Conservation (phyloP, 2,329 filamentous ascomycete genomes). For the Aureobasidium mangrovei region DNA sequence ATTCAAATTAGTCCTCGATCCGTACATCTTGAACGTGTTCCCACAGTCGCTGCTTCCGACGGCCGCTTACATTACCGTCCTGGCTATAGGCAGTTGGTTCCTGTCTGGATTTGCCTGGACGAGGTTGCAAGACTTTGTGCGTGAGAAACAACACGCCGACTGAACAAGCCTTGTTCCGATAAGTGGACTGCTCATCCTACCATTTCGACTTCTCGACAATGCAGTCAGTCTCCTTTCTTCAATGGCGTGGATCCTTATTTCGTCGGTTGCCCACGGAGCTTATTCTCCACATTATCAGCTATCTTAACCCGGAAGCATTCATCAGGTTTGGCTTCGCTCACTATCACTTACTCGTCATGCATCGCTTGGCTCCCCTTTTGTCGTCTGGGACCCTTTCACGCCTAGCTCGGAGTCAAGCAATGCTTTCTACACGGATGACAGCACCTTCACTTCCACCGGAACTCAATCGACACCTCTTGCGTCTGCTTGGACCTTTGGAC, state of each 20-base stretch:
- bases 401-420: neutral
- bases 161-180: slow-evolving; percentile 4
- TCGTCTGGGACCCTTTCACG: slow-evolving; percentile 22
- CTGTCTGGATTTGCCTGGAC: slow-evolving; percentile 39
- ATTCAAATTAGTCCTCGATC: slow-evolving; percentile 62
- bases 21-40: slow-evolving; percentile 69
- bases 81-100: slow-evolving; percentile 48
- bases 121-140: slow-evolving; percentile 18
- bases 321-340: slow-evolving; percentile 40
- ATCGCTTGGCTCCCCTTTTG: slow-evolving; percentile 29
- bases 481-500: slow-evolving; percentile 29
- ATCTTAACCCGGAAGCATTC: slow-evolving; percentile 32
- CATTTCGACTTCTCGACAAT: neutral
- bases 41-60: slow-evolving; percentile 70
- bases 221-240: slow-evolving; percentile 21
- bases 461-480: slow-evolving; percentile 33
- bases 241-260: slow-evolving; percentile 16
- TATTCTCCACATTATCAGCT: slow-evolving; percentile 36
- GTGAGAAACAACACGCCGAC: slow-evolving; percentile 16
- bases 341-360: slow-evolving; percentile 35
- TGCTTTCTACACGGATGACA: slow-evolving; percentile 22
- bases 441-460: slow-evolving; percentile 32
- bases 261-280: slow-evolving; percentile 39
- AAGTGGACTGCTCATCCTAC: neutral
- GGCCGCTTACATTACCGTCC: slow-evolving; percentile 54